Evolutionary conservation across 805 yeast species (phyloP).

Genomic region (Candida dendrica): DNA sequence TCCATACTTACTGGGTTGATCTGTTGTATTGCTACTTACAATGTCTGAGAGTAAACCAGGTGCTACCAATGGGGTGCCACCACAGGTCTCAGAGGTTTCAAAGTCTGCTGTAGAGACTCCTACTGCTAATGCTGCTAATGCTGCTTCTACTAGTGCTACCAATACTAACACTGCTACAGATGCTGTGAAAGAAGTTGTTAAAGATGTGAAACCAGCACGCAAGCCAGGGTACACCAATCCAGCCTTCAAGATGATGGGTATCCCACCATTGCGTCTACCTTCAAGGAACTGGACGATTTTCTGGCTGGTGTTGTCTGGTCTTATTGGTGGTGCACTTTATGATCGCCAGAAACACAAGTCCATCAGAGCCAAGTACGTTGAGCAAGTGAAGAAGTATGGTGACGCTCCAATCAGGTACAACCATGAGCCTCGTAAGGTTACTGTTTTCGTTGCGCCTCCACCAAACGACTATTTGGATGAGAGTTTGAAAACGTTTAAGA

Average conservation of each 20-base stretch:
- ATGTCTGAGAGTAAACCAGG: background rate
- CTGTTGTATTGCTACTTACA: background rate
- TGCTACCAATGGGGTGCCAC: background rate
- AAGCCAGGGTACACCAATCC: conserved; percentile 55
- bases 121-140: background rate
- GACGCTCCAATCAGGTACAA: conserved; percentile 38
- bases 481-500: conserved; percentile 64
- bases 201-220: background rate
- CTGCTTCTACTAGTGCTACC: background rate
- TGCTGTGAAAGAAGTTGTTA: background rate
- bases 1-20: background rate
- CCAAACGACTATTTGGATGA: conserved; percentile 84
- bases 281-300: conserved; percentile 91
- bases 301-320: conserved; percentile 59
- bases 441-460: conserved; percentile 91
- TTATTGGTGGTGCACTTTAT: conserved; percentile 72
- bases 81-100: too few species aligned
- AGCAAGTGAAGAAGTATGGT: conserved; percentile 47
- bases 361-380: conserved; percentile 59
- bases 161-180: conserved; percentile 4
- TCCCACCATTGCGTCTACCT: conserved; percentile 71
- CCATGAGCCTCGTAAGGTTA: conserved; percentile 63
- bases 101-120: background rate
- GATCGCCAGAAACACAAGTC: conserved; percentile 70
- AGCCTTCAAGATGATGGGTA: conserved; percentile 79